Conservation (phyloP, 768 basidiomycete species). For the Naganishia friedmannii region DNA sequence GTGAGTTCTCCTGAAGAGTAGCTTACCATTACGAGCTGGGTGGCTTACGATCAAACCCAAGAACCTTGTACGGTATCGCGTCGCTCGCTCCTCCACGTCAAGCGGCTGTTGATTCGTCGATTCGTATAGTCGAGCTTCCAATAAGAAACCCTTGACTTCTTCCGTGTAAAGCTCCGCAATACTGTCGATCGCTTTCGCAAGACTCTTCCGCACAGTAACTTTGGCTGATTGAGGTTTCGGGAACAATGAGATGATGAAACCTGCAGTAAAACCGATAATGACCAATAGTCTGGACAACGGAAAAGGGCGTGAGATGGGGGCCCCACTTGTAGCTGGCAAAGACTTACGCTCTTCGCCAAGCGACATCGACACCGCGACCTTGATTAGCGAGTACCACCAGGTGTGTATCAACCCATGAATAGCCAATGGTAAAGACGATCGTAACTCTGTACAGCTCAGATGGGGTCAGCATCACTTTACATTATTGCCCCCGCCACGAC, state of each 20-base stretch:
- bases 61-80: conserved; percentile 40
- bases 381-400: conserved; percentile 55
- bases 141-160: conserved; percentile 32
- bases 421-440: conserved; percentile 58
- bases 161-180: conserved; percentile 55
- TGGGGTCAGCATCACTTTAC: conserved; percentile 4
- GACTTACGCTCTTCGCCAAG: conserved; percentile 57
- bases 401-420: conserved; percentile 63
- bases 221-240: conserved; percentile 58
- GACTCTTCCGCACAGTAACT: conserved; percentile 56
- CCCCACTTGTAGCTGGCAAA: not conserved
- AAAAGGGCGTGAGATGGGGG: not conserved
- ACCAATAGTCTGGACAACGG: conserved; percentile 36
- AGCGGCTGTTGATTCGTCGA: conserved; percentile 27
- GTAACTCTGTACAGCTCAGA: conserved; percentile 50
- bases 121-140: conserved; percentile 31
- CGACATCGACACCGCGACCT: conserved; percentile 60
- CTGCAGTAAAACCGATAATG: conserved; percentile 56
- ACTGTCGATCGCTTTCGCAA: conserved; percentile 55
- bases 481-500: not conserved
- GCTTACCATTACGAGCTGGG: not conserved
- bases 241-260: conserved; percentile 60
- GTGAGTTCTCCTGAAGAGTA: not conserved
- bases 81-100: conserved; percentile 41
- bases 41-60: conserved; percentile 41